Evolutionary conservation across 2,329 filamentous ascomycete species (phyloP).

Genomic region (Xylariales sp.): DNA sequence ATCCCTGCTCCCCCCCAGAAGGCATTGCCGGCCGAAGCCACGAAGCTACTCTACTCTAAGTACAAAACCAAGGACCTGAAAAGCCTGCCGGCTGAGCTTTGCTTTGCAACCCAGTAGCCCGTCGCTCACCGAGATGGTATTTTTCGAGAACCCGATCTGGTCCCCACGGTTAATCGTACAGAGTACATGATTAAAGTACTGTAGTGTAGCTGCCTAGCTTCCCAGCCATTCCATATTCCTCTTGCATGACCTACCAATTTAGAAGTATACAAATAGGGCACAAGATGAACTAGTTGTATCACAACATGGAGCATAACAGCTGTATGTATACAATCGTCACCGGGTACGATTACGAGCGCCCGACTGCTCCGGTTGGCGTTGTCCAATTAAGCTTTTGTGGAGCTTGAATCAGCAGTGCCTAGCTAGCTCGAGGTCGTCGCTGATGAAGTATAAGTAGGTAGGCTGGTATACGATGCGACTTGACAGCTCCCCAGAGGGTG

Average conservation of each 20-base stretch:
- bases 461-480: slow-evolving; percentile 12
- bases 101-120: slow-evolving; percentile 17
- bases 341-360: slow-evolving; percentile 3
- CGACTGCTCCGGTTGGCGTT: slow-evolving; percentile 37
- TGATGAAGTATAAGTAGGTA: slow-evolving; percentile 26
- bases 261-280: slow-evolving; percentile 25
- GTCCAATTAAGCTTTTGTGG: slow-evolving; percentile 50
- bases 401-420: slow-evolving; percentile 41
- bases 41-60: slow-evolving; percentile 6
- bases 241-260: slow-evolving; percentile 12
- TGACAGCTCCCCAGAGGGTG: slow-evolving; percentile 3
- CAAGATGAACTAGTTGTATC: slow-evolving; percentile 34
- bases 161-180: slow-evolving; percentile 17
- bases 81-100: slow-evolving; percentile 26
- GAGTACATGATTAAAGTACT: slow-evolving; percentile 4
- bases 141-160: slow-evolving; percentile 26
- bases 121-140: slow-evolving; percentile 33
- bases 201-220: slow-evolving; percentile 4
- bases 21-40: slow-evolving; percentile 31
- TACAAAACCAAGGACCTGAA: slow-evolving; percentile 16
- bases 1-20: not conserved
- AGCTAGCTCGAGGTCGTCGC: slow-evolving; percentile 14
- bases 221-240: slow-evolving; percentile 1
- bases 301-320: slow-evolving; percentile 32
- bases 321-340: slow-evolving; percentile 4